A percentile compares a stretch with the other conserved stretches of the same genome.
Conservation (phyloP, 257 asterid genomes). For the Voacanga thouarsii region DNA sequence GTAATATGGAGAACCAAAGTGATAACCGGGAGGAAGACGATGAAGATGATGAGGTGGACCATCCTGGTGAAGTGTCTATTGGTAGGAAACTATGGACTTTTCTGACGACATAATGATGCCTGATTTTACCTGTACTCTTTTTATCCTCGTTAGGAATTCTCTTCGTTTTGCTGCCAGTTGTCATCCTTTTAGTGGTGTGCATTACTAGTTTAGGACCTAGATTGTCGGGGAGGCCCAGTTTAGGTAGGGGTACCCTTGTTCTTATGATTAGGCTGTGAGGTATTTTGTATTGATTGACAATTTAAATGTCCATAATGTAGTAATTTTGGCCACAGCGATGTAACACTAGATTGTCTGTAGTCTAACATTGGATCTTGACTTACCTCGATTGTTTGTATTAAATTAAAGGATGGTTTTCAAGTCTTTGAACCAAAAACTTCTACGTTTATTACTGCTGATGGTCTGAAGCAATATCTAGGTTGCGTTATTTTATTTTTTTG, state of each 20-base stretch:
- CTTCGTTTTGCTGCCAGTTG: neutral
- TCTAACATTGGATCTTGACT: neutral
- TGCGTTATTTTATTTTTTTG: neutral
- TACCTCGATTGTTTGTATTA: slow-evolving; percentile 5
- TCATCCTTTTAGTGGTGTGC: slow-evolving; percentile 19
- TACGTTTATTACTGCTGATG: neutral
- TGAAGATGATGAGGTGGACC: slow-evolving; percentile 62
- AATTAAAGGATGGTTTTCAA: neutral
- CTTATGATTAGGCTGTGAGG: slow-evolving; percentile 10
- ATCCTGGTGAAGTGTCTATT: slow-evolving; percentile 85
- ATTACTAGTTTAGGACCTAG: slow-evolving; percentile 26
- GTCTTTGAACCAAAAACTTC: neutral
- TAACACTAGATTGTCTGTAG: slow-evolving; percentile 3
- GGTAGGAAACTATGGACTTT: slow-evolving; percentile 96
- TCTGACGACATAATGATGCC: slow-evolving; percentile 54
- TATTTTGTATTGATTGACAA: neutral
- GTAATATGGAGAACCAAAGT: slow-evolving; percentile 32
- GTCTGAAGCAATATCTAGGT: neutral
- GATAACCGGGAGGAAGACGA: slow-evolving; percentile 40
- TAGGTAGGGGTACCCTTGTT: slow-evolving; percentile 6
- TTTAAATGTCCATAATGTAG: slow-evolving; percentile 12
- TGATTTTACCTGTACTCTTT: neutral
- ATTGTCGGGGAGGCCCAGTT: slow-evolving; percentile 5
- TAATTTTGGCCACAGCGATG: neutral
- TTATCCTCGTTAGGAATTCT: slow-evolving; percentile 3